Base-by-base conservation (phyloP, 345 rosid genomes). In the Acer saccharum region DNA sequence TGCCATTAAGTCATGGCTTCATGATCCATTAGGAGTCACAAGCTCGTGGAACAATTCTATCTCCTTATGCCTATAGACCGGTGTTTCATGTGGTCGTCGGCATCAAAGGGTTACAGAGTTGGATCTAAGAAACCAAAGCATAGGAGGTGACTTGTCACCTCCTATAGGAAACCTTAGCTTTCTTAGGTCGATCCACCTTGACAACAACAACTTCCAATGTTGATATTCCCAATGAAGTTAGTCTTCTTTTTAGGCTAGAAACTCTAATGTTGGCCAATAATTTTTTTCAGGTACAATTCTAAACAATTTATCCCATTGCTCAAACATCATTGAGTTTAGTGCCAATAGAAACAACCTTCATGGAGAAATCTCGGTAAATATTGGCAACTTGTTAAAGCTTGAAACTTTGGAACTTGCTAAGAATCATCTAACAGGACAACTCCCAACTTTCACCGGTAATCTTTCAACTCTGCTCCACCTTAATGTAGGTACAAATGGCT, bases 361-460 rank as follows among this genome's bases (percentile, higher is more conserved):
- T 0, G 74, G 80, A 12, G 32, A 29, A 29, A 64, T 74, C 50
- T 79, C 75, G 1, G 2, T 0, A 18, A 60, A 43, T n/a, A 9
- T 76, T 44, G 65, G 58, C 0, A 10, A 35, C n/a, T 21, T 81
- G 8, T 52, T 13, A 3, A 74, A 69, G 57, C 77, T 79, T 63
- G 0, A 3, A 6, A 9, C 8, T 6, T 41, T 78, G 17, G 13
- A 20, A 2, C 0, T 76, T 10, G 16, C n/a, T 10, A 1, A 5
- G 1, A 81, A 81, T 55, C 62, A 48, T 23, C 48, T 81, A 2
- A 27, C 48, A 10, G 77, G 80, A 7, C 41, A 25, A 1, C 23
- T 81, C 17, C 79, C 82, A 1, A 46, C 67, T 27, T 80, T 76
- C 17, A 11, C 74, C 1, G 72, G 69, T 8, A 80, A 80, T 54